A percentile compares a stretch with the other conserved stretches of the same genome.
These are phyloP conservation scores for Pythium scleroteichum DNA, from an alignment of 352 stramenopile species.

Conservation along the genomic window DNA sequence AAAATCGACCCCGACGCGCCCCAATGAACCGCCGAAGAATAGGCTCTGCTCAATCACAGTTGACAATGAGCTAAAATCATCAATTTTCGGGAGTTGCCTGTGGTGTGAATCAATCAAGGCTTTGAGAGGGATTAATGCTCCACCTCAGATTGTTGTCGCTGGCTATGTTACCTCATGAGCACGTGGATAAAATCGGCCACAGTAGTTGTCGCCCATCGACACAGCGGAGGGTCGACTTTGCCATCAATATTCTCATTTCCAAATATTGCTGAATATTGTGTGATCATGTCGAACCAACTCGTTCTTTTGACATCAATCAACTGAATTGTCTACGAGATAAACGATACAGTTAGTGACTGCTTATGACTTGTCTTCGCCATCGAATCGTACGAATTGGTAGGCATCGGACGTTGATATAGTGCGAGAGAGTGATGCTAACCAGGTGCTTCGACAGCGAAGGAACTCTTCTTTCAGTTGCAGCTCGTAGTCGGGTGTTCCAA, in stretches of 20 bases:
- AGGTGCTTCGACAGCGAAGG: conserved; percentile 70
- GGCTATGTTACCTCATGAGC: conserved; percentile 79
- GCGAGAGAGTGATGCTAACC: conserved; percentile 65
- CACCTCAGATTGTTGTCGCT: too few species aligned
- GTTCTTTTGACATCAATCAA: conserved; percentile 87
- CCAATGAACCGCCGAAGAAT: conserved; percentile 82
- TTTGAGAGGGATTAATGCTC: not conserved
- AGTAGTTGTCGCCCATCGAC: conserved; percentile 76
- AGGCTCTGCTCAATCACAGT: conserved; percentile 83
- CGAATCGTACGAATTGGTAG: conserved; percentile 77
- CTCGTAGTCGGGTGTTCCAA: conserved; percentile 67
- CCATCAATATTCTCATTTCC: conserved; percentile 77
- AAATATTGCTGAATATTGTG: conserved; percentile 91
- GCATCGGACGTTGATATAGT: conserved; percentile 58
- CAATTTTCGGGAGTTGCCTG: conserved; percentile 83
- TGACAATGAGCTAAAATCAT: conserved; percentile 79
- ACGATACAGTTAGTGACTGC: too few species aligned
- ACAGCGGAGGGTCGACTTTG: conserved; percentile 80
- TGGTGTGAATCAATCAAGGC: too few species aligned
- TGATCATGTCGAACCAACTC: conserved; percentile 91
- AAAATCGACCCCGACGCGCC: conserved; percentile 83
- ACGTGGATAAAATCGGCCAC: conserved; percentile 82
- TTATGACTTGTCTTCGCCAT: too few species aligned
- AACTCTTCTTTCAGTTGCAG: conserved; percentile 86
- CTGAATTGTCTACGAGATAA: conserved; percentile 73